Base-by-base conservation (phyloP, 2,329 filamentous ascomycete species). In the Dendrostoma leiphaemia region DNA sequence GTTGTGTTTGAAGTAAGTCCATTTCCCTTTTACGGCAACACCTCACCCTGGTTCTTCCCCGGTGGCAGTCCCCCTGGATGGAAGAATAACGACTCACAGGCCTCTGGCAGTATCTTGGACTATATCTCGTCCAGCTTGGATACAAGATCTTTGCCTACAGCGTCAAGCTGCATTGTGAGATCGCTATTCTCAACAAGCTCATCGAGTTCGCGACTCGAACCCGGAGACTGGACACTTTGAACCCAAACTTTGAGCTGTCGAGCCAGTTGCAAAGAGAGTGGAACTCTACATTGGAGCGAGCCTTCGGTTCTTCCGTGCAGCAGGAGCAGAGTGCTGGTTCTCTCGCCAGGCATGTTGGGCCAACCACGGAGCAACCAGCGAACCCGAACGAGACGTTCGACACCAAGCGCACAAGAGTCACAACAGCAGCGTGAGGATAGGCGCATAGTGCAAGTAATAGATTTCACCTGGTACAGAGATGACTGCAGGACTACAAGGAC, bases 141-240 rank as follows among this genome's bases (percentile, higher is more conserved):
- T 53, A 53, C 35, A 53, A 53, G 19, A 37, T 48, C 1, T 53
- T 53, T 19, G 43, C 46, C 8, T 53, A 53, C 35, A 48, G 43
- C 19, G 48, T 60, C 17, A 61, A 61, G 31, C 53, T 61, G 3
- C 58, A 61, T 40, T 45, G 53, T 17, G 60, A 61, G 47, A 48
- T 60, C 34, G 52, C 35, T 26, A 60, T 60, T 26, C 49, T 61
- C 7, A 61, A 57, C 29, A 46, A 45, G 10, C 56, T 61, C 17
- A 35, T 59, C 17, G 56, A 61, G 3, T 53, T 61, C 6, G 54
- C 53, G 19, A 61, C 56, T 21, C 50, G 50, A 6, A 47, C 51
- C 15, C 47, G 43, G 19, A 31, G 35, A 2, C 32, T 48, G 4
- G 21, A 24, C 7, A 41, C 19, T n/a, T 26, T 41, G 8, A 40